These are phyloP conservation scores for Colletotrichum tropicale DNA, from an alignment of 2,329 filamentous ascomycete genomes.

Conservation along the genomic window DNA sequence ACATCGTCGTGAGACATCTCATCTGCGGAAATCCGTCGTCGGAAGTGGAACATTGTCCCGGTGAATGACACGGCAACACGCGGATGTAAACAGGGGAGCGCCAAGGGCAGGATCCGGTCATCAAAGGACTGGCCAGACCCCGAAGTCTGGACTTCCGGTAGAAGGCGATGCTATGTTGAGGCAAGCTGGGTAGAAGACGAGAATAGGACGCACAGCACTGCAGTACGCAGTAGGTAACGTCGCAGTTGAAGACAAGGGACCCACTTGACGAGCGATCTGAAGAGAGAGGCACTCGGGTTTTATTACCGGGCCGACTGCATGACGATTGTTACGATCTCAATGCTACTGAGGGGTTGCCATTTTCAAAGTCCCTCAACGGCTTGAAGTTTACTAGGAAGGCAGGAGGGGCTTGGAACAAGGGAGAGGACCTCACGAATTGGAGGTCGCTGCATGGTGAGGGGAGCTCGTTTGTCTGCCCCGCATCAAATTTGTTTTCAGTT, in stretches of 20 bases:
- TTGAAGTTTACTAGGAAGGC: neutral
- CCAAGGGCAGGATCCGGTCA: neutral
- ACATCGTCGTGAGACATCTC: neutral
- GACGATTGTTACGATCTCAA: neutral
- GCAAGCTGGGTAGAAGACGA: neutral
- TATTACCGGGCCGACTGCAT: neutral
- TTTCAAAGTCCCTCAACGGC: neutral
- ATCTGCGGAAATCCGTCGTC: neutral
- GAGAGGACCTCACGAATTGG: neutral
- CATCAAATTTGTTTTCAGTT: slow-evolving; percentile 17
- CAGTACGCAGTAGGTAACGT: neutral
- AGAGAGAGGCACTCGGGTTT: neutral
- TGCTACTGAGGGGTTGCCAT: neutral
- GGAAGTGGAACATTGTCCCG: neutral
- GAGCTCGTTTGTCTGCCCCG: neutral
- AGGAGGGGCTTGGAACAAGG: neutral
- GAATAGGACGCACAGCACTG: neutral
- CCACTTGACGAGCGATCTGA: neutral
- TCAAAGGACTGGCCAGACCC: neutral
- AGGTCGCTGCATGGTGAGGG: neutral
- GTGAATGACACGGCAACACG: neutral
- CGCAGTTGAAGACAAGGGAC: neutral
- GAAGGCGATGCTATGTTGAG: neutral
- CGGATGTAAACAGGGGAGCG: neutral
- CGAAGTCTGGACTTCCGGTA: neutral